Evolutionary conservation across 139 green algal genomes (phyloP).

Genomic region (Nannochloris sp.): DNA sequence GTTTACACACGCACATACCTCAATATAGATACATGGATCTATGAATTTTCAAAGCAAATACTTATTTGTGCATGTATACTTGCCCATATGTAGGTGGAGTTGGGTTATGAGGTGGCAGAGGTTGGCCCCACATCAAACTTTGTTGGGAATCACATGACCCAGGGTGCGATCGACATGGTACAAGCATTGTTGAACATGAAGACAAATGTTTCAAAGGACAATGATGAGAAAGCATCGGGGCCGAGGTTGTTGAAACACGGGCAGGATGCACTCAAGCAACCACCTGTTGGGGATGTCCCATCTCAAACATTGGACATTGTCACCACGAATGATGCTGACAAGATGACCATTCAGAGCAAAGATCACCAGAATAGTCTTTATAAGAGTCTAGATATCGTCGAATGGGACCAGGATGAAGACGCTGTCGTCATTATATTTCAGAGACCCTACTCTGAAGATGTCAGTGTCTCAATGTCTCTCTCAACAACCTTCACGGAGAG

Average conservation of each 20-base stretch:
- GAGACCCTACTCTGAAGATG: too few species aligned
- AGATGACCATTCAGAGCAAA: too few species aligned
- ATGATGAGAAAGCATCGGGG: too few species aligned
- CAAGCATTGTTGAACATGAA: constrained; percentile 27
- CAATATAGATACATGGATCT: not conserved
- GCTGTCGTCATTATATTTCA: too few species aligned
- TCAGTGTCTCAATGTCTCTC: too few species aligned
- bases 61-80: not conserved
- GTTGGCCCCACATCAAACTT: constrained; percentile 72
- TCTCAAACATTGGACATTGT: not conserved
- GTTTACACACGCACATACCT: too few species aligned
- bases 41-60: too few species aligned
- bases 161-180: constrained; percentile 70
- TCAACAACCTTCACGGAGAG: too few species aligned
- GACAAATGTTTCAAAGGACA: not conserved
- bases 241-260: too few species aligned
- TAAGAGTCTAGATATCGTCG: not conserved
- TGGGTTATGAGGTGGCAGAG: constrained; percentile 58
- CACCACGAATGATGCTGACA: not conserved
- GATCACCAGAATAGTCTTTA: not conserved
- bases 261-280: too few species aligned
- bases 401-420: too few species aligned
- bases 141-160: constrained; percentile 77
- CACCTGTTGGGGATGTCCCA: too few species aligned
- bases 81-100: constrained; percentile 15